Conservation (phyloP, 192 early-diverging fungal genomes). For the Podila epigama region DNA sequence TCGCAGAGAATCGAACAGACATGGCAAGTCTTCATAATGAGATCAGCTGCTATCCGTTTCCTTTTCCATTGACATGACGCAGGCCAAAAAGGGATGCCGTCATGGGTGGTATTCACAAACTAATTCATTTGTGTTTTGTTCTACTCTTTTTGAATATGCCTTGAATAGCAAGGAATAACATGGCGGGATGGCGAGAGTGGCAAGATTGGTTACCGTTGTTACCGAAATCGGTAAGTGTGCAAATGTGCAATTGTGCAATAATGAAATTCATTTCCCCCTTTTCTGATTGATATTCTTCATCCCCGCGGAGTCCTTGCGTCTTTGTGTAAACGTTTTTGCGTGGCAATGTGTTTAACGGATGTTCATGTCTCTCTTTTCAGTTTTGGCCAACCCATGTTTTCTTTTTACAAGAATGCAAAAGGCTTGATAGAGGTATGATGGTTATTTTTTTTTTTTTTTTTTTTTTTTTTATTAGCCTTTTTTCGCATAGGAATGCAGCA, state of each 20-base stretch:
- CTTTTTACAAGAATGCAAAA: neutral
- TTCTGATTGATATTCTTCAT: too few species aligned
- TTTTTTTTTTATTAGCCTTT: too few species aligned
- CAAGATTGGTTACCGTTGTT: slow-evolving; percentile 6
- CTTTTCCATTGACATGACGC: too few species aligned
- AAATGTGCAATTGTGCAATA: neutral
- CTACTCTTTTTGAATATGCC: neutral
- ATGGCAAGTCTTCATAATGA: too few species aligned
- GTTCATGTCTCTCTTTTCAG: neutral
- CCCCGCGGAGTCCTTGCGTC: too few species aligned
- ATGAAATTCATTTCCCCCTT: too few species aligned
- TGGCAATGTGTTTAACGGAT: neutral
- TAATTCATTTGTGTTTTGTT: neutral
- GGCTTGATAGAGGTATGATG: slow-evolving; percentile 13
- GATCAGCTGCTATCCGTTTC: too few species aligned
- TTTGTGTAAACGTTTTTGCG: neutral
- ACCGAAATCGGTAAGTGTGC: slow-evolving; percentile 10
- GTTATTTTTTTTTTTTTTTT: too few species aligned
- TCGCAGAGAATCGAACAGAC: slow-evolving; percentile 7
- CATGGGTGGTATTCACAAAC: neutral
- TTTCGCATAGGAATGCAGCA: too few species aligned
- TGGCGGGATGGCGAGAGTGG: slow-evolving; percentile 26
- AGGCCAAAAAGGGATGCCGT: neutral
- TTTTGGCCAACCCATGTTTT: neutral
- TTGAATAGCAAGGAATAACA: slow-evolving; percentile 25